Base-by-base conservation (phyloP, 2,329 filamentous ascomycete species). In the Botrytis pseudocinerea region DNA sequence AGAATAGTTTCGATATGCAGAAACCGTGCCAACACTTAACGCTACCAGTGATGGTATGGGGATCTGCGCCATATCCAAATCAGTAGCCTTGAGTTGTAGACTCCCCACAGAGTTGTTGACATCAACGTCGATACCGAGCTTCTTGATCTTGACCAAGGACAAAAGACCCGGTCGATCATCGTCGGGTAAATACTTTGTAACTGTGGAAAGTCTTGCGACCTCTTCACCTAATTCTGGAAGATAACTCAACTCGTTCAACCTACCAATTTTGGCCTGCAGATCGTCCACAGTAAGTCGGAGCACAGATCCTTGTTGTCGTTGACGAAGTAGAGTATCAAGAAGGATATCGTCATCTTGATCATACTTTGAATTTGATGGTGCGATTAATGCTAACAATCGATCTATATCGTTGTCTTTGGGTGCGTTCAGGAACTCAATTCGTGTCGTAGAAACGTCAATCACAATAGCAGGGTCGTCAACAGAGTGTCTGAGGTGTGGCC, bases 141-240 rank as follows among this genome's bases (percentile, higher is more conserved):
- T 88, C 70, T 90, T 88, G 70, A 98, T 82, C 44, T 89, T 85
- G 0, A 87, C 85, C 54, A 99, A 85, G 0, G 91, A 94, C 54
- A 99, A 85, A 32, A 98, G 85, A 0, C 96, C 96, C 2, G 96
- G 96, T 2, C 95, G 89, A 78, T 99, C 95, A 82, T 99, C 96
- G 78, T 99, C 95, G 0, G 96, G 95, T 3, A 99, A 86, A 80
- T 98, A 98, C 80, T 98, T 98, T 10, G 95, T 89, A 40, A 99
- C 94, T 0, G 91, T 95, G 0, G 94, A 93, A 8, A 99, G 85
- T 76, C 92, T 93, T 9, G 91, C 87, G 66, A 98, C 81, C 78
- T 99, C 96, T 76, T 93, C 91, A 0, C 88, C 91, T 14, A 99
- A 86, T 18, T 87, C 87, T 12, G 91, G 88, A 22, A 99, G 85